These are phyloP conservation scores for Cordyceps javanica DNA, from an alignment of 2,329 filamentous ascomycete genomes.

Conservation along the genomic window DNA sequence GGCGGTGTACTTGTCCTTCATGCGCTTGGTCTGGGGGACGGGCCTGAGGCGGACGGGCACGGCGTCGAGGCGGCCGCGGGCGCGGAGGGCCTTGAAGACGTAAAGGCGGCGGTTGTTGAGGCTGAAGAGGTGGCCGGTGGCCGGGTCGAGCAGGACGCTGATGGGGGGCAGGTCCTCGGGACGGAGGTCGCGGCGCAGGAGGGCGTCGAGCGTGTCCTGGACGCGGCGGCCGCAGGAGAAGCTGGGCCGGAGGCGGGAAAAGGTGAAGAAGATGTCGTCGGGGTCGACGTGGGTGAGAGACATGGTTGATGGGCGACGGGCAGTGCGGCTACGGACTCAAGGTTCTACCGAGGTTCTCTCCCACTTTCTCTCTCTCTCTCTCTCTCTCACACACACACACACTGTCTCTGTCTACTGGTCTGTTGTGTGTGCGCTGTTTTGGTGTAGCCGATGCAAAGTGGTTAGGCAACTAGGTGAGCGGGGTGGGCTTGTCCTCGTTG, in stretches of 20 bases:
- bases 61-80: neutral
- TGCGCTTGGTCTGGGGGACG: conserved; percentile 14
- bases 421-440: too few species aligned
- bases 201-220: conserved; percentile 10
- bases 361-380: too few species aligned
- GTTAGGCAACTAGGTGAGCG: too few species aligned
- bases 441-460: too few species aligned
- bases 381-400: too few species aligned
- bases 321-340: too few species aligned
- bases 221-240: conserved; percentile 14
- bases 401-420: too few species aligned
- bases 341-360: too few species aligned
- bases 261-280: conserved; percentile 12
- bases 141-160: conserved; percentile 11
- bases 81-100: conserved; percentile 12
- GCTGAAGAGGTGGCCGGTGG: conserved; percentile 13
- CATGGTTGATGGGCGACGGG: too few species aligned
- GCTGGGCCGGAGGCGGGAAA: conserved; percentile 12
- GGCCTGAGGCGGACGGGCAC: conserved; percentile 6
- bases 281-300: conserved; percentile 12
- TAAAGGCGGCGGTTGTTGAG: conserved; percentile 14
- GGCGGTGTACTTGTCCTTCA: conserved; percentile 12
- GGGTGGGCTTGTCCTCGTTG: too few species aligned
- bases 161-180: conserved; percentile 12
- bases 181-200: neutral